Evolutionary conservation across 1,284 basidiomycete genomes (phyloP), one percentile per base, ranked within the genome.

Genomic region (Vanrija humicola): DNA sequence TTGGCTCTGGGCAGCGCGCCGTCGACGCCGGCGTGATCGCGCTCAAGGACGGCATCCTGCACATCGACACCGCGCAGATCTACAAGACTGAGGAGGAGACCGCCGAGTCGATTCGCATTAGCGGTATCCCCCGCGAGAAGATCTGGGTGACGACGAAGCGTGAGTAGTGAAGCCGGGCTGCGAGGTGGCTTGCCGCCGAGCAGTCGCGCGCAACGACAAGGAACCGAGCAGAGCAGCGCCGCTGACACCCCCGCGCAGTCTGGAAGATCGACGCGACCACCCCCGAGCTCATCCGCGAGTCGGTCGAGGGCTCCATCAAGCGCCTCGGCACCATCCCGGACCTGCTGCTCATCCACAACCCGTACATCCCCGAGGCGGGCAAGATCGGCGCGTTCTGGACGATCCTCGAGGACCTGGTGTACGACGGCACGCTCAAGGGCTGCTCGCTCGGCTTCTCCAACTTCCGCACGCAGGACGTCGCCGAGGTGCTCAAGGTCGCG

Each of bases 381-480:
- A 64, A 63, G 51, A 58, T 68, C 26, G 62, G 26, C 26, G 46
- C 53, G 45, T 66, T 68, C 56, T 72, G 70, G 68, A 63, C 52
- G 2, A 43, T 52, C 46, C 62, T 77, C 21, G 74, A 77, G 59
- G 66, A 65, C 28, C 64, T 76, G 8, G 72, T 74, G 8, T 47
- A 66, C n/a, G 70, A 73, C 45, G 85, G 84, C n/a, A 78, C 78
- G 6, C 86, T 90, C 64, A 86, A 65, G 49, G 66, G 86, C n/a
- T 80, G 66, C 52, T 64, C 61, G 12, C 63, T 77, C 50, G 76
- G 74, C 19, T 68, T 77, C 9, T 64, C 61, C 51, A 75, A 76
- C 63, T 77, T 71, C 54, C 64, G 72, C 16, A 61, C 72, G 1
- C 60, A 68, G 55, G 73, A 76, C 51, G 46, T 75, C 28, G 57